Evolutionary conservation across 1,284 basidiomycete species (phyloP), one percentile per base, ranked within the genome.

Genomic region (Trichosporon sp.): DNA sequence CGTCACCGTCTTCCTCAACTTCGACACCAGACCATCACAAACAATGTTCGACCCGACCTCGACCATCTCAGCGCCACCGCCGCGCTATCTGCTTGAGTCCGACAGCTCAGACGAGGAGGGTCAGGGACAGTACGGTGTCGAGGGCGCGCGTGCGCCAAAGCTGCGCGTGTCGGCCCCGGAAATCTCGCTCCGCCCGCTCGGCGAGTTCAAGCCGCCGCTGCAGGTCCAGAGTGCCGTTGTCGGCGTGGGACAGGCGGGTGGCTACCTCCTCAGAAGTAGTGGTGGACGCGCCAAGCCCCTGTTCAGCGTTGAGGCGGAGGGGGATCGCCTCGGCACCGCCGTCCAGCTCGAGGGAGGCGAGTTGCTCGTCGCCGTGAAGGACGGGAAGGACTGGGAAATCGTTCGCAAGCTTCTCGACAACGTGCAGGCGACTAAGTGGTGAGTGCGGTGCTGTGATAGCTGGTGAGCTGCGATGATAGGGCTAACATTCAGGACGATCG

Each of bases 101-200:
- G 82, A 83, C 72, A 79, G 78, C 10, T 81, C 80, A 1, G 82
- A 83, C 67, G 82, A 83, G 72, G 81, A 82, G 74, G 81, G 80
- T 5, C 78, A 80, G 71, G 80, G 80, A n/a, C 67, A 63, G n/a
- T 81, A 82, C 71, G 19, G 21, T 40, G 19, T 21, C 2, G 51
- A 54, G 51, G 10, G 46, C 59, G 46, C 5, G 35, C 51, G 51
- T 59, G 12, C 11, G 19, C 40, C 43, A 19, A 68, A 51, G 37
- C 12, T 40, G 7, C 32, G 31, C 10, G 59, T 64, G 7, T n/a
- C 59, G 2, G 59, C 19, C 5, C 59, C 59, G 11, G 59, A 63
- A 11, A 31, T 63, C 12, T 26, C 59, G 8, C 31, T 63, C 5
- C 31, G 43, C 26, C 59, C 66, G 14, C 40, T 68, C 16, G 38